Evolutionary conservation across 805 yeast species (phyloP).

Genomic region (Candida nonsorbophila): DNA sequence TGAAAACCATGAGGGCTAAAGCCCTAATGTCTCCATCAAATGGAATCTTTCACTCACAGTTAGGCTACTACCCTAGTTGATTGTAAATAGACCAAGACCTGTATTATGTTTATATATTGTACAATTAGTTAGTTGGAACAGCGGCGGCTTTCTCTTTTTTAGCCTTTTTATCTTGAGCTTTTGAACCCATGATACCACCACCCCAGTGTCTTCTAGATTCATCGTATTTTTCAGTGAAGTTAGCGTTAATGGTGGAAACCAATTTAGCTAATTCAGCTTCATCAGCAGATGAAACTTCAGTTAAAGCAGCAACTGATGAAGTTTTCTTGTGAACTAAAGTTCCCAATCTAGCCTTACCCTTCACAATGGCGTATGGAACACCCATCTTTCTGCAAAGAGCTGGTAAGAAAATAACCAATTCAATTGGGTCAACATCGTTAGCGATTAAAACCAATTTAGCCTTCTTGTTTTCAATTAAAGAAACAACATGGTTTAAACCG

Average conservation of each 20-base stretch:
- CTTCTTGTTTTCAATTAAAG: slow-evolving; percentile 96
- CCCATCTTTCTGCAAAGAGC: slow-evolving; percentile 99
- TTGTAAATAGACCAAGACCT: too few relatives aligned
- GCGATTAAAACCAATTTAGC: slow-evolving; percentile 96
- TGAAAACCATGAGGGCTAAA: too few relatives aligned
- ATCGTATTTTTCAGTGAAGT: slow-evolving; percentile 91
- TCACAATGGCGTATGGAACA: slow-evolving; percentile 94
- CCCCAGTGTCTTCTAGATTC: slow-evolving; percentile 99
- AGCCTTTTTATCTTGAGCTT: slow-evolving; percentile 81
- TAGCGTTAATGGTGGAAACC: slow-evolving; percentile 87
- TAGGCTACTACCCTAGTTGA: too few relatives aligned
- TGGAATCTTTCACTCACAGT: too few relatives aligned
- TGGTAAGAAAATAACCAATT: slow-evolving; percentile 94
- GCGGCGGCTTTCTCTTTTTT: slow-evolving; percentile 63
- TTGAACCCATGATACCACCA: slow-evolving; percentile 97
- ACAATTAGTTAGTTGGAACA: slow-evolving; percentile 9
- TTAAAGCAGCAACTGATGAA: slow-evolving; percentile 94
- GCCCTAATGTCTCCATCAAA: too few relatives aligned
- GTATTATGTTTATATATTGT: too few relatives aligned
- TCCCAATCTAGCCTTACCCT: slow-evolving; percentile 75
- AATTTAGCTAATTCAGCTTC: slow-evolving; percentile 91
- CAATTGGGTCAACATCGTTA: slow-evolving; percentile 98
- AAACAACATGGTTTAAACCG: slow-evolving; percentile 99
- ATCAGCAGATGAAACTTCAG: slow-evolving; percentile 92
- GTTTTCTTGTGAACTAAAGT: slow-evolving; percentile 96